phyloP scores from a whole-genome alignment of 2,329 filamentous ascomycete species.

The Rutstroemia sp. region DNA sequence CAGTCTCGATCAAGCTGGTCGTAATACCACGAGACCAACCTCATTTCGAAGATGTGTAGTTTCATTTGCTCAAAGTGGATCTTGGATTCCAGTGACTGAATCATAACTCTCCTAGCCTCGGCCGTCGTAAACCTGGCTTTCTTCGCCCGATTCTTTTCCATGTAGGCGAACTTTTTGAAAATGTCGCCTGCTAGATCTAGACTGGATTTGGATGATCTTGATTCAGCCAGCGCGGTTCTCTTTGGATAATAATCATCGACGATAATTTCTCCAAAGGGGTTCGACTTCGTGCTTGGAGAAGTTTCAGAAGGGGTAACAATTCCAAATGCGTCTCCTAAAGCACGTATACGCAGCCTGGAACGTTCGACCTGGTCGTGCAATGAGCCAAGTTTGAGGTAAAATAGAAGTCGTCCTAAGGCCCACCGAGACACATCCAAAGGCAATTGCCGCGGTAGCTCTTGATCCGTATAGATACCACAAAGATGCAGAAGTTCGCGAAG shows the following conservation, averaged over 20 bases:
- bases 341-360: not conserved
- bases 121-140: not conserved
- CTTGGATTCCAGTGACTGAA: conserved; percentile 4
- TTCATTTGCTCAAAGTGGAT: not conserved
- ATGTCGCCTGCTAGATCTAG: not conserved
- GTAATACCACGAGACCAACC: conserved; percentile 1
- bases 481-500: conserved; percentile 21
- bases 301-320: not conserved
- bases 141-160: not conserved
- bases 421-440: conserved; percentile 12
- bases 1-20: not conserved
- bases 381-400: conserved; percentile 15
- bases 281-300: not conserved
- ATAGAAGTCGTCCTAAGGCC: conserved; percentile 14
- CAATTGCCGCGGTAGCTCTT: conserved; percentile 4
- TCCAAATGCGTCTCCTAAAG: not conserved
- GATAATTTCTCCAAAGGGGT: not conserved
- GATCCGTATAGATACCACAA: conserved; percentile 17
- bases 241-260: conserved; percentile 1
- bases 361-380: conserved; percentile 12
- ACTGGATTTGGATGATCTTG: not conserved
- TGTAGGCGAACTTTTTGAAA: conserved; percentile 1
- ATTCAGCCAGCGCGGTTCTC: not conserved
- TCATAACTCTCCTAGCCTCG: conserved; percentile 3
- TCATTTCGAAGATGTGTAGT: not conserved